Conservation (phyloP, 1,284 basidiomycete species). For the Microbotryum silenes-acaulis region DNA sequence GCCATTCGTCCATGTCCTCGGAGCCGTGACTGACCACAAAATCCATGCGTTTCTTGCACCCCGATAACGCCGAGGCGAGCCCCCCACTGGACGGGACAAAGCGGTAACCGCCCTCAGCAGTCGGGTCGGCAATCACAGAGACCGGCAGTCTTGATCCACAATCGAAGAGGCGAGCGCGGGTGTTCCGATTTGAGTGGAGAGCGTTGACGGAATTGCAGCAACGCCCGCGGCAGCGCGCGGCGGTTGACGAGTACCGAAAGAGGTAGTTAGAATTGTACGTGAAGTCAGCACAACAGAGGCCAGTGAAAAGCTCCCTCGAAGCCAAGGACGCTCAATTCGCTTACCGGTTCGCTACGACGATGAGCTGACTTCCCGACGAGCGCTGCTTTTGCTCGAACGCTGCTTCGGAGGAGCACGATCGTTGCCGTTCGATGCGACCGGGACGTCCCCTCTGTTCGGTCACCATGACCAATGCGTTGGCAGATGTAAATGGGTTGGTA, state of each 20-base stretch:
- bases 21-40: slow-evolving; percentile 52
- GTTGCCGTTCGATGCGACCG: slow-evolving; percentile 14
- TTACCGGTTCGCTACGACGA: slow-evolving; percentile 30
- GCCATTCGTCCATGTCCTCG: too few species aligned
- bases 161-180: not conserved
- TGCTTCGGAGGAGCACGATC: slow-evolving; percentile 20
- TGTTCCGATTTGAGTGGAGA: not conserved
- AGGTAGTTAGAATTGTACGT: not conserved
- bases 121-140: slow-evolving; percentile 19
- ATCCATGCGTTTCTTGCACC: slow-evolving; percentile 90
- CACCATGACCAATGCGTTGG: too few species aligned
- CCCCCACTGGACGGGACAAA: slow-evolving; percentile 85
- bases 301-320: not conserved
- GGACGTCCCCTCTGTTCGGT: not conserved
- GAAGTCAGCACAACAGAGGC: not conserved
- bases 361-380: slow-evolving; percentile 19
- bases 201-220: not conserved
- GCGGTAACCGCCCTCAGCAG: slow-evolving; percentile 52
- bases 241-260: not conserved
- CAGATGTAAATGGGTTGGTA: too few species aligned
- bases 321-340: not conserved
- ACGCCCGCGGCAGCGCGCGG: not conserved
- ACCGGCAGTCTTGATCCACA: slow-evolving; percentile 1
- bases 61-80: slow-evolving; percentile 84
- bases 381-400: slow-evolving; percentile 17